phyloP scores from a whole-genome alignment of 208 protist genomes.

The Blastocrithidia nonstop region DNA sequence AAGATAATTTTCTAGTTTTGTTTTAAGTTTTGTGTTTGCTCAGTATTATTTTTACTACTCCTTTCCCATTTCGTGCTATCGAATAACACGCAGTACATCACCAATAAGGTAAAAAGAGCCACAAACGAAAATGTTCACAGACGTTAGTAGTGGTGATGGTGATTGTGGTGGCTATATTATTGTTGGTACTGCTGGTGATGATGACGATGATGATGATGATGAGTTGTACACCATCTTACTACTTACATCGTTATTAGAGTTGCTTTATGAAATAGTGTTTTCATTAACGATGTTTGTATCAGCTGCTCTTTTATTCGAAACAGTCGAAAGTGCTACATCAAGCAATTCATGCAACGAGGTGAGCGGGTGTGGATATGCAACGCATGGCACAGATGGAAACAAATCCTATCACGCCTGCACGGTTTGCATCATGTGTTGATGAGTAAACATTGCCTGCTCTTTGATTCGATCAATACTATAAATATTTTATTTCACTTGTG shows the following conservation, averaged over 20 bases:
- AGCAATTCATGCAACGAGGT: constrained; percentile 35
- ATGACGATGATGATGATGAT: no score
- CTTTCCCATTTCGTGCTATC: constrained; percentile 7
- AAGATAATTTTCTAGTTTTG: neutral
- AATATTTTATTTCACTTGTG: no score
- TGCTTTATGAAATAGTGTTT: no score
- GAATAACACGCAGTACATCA: constrained; percentile 39
- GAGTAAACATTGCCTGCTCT: neutral
- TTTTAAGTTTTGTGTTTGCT: neutral
- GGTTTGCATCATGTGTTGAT: constrained; percentile 6
- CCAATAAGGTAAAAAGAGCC: constrained; percentile 80
- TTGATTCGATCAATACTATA: no score
- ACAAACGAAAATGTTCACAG: constrained; percentile 59
- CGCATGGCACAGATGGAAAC: constrained; percentile 52
- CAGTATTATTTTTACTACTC: neutral
- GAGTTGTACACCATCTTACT: no score
- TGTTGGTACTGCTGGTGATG: no score
- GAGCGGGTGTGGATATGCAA: constrained; percentile 35
- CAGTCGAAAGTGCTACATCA: constrained; percentile 24
- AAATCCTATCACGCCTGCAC: constrained; percentile 45
- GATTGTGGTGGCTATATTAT: no score
- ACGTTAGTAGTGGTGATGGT: constrained; percentile 16
- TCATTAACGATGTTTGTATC: no score
- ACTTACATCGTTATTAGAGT: no score
- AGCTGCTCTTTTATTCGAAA: constrained; percentile 29